Conservation (phyloP, 495 filamentous ascomycete species). For the Annulohypoxylon stygium region DNA sequence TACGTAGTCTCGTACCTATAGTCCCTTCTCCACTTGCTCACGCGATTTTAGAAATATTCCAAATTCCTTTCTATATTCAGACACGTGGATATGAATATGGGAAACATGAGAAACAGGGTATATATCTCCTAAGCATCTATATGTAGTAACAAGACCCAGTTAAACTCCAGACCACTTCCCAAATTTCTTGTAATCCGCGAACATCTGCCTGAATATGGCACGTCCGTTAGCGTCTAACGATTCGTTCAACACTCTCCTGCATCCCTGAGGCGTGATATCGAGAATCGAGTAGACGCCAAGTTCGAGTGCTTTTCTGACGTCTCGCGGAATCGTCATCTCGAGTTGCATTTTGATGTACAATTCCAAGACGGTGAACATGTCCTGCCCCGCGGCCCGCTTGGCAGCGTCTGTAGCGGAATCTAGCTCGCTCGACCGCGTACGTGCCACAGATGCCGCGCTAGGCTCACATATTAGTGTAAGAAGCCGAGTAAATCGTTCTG, state of each 20-base stretch:
- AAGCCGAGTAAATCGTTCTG: conserved; percentile 74
- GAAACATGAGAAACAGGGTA: conserved; percentile 11
- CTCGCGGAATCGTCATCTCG: conserved; percentile 57
- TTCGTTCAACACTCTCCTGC: conserved; percentile 74
- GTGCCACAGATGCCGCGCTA: conserved; percentile 76
- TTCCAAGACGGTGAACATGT: conserved; percentile 79
- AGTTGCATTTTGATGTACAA: conserved; percentile 78
- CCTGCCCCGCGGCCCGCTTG: conserved; percentile 78
- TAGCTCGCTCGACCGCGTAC: conserved; percentile 63
- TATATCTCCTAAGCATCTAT: conserved; percentile 14
- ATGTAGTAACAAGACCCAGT: conserved; percentile 9
- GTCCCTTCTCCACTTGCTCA: conserved; percentile 23
- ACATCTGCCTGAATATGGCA: conserved; percentile 79
- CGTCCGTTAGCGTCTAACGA: conserved; percentile 75
- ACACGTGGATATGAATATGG: conserved; percentile 19
- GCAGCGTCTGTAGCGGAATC: conserved; percentile 83
- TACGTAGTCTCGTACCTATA: not conserved
- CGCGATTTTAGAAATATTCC: conserved; percentile 1
- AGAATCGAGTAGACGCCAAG: conserved; percentile 79
- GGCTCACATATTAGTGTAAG: conserved; percentile 85
- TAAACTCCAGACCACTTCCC: conserved; percentile 76
- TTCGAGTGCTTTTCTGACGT: conserved; percentile 75
- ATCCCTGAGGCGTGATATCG: conserved; percentile 74
- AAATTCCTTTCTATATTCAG: conserved; percentile 16
- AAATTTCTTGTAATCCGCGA: conserved; percentile 75